Evolutionary conservation across 2,329 filamentous ascomycete genomes (phyloP).

Genomic region (Ophiocordyceps australis): DNA sequence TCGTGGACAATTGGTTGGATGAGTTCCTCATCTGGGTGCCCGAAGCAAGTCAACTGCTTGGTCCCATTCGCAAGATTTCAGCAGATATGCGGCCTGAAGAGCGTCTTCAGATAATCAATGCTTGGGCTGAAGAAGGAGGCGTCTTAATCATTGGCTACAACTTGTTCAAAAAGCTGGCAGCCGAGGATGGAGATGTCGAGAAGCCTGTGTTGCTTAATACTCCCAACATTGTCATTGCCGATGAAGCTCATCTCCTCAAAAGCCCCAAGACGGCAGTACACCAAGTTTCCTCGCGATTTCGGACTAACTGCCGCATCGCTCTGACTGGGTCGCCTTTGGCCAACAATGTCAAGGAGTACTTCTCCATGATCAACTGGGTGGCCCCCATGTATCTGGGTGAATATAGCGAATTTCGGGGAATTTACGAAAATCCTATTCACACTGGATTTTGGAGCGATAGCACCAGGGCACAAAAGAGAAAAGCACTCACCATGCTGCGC

Average conservation of each 20-base stretch:
- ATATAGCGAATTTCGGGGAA: conserved; percentile 44
- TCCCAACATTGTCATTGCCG: conserved; percentile 60
- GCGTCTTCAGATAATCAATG: conserved; percentile 25
- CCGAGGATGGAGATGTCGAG: conserved; percentile 12
- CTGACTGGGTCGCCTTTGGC: conserved; percentile 75
- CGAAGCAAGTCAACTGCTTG: conserved; percentile 29
- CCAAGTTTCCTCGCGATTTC: conserved; percentile 36
- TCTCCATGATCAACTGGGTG: conserved; percentile 76
- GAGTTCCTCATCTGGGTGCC: conserved; percentile 59
- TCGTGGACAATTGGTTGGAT: conserved; percentile 71
- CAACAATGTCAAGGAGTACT: conserved; percentile 74
- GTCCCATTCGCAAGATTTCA: conserved; percentile 36
- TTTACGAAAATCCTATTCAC: conserved; percentile 59
- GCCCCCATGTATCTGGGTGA: conserved; percentile 61
- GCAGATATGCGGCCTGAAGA: conserved; percentile 12
- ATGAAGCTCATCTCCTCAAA: conserved; percentile 73
- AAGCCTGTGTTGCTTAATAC: conserved; percentile 35
- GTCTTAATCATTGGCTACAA: conserved; percentile 62
- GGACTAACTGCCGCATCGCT: conserved; percentile 55
- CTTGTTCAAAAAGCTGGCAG: conserved; percentile 34
- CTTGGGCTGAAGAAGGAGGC: conserved; percentile 50
- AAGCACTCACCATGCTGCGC: conserved; percentile 46
- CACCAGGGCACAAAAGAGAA: conserved; percentile 29
- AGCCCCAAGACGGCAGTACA: conserved; percentile 37
- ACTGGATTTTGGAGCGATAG: conserved; percentile 54